These are phyloP conservation scores for Remersonia thermophila DNA, from an alignment of 2,329 filamentous ascomycete species.

Conservation along the genomic window DNA sequence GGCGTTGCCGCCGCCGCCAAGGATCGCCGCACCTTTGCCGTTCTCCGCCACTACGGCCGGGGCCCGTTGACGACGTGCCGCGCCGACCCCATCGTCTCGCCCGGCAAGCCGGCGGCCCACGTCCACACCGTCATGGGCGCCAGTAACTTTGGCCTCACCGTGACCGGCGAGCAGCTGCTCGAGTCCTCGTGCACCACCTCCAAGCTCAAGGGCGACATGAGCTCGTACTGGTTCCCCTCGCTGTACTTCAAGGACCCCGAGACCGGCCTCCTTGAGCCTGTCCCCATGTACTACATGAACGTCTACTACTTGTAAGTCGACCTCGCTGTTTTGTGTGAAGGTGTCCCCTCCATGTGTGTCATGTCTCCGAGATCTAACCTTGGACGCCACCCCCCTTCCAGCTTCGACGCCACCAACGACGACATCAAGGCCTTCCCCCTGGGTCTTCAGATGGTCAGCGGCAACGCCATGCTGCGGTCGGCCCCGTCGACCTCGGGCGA, in stretches of 20 bases:
- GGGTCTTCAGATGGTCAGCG: slow-evolving; percentile 59
- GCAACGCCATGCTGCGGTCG: slow-evolving; percentile 45
- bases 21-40: slow-evolving; percentile 45
- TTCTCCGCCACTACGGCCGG: slow-evolving; percentile 58
- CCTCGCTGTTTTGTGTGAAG: too few species aligned
- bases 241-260: slow-evolving; percentile 55
- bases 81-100: slow-evolving; percentile 55
- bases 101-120: slow-evolving; percentile 46
- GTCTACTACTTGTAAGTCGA: slow-evolving; percentile 68
- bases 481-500: slow-evolving; percentile 41
- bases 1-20: slow-evolving; percentile 29
- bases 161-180: slow-evolving; percentile 46
- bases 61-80: slow-evolving; percentile 48
- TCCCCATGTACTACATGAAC: slow-evolving; percentile 60
- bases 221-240: slow-evolving; percentile 65
- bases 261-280: slow-evolving; percentile 51
- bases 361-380: neutral
- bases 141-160: slow-evolving; percentile 50
- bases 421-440: slow-evolving; percentile 56
- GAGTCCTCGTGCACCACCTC: slow-evolving; percentile 60
- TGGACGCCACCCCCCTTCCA: too few species aligned
- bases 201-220: slow-evolving; percentile 53
- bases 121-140: slow-evolving; percentile 62
- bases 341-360: slow-evolving; percentile 2
- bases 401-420: slow-evolving; percentile 52